phyloP scores from a whole-genome alignment of 139 green algal species.

The Coelastrella sp. region DNA sequence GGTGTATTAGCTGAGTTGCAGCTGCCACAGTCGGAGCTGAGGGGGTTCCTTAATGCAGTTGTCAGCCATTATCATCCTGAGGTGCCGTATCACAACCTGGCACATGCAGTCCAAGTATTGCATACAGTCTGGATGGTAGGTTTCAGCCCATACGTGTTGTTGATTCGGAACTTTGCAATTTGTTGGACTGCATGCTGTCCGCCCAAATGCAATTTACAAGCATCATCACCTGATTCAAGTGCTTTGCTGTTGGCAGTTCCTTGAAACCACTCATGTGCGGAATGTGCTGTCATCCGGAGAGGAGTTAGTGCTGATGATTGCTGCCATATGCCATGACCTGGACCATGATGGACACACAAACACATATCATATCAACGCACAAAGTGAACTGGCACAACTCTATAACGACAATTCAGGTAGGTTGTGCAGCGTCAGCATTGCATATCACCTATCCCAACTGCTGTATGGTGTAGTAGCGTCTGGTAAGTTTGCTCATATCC shows the following conservation, averaged over 20 bases:
- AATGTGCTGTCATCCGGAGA: slow-evolving; percentile 61
- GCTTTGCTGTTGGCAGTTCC: slow-evolving; percentile 51
- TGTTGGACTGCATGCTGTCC: too few species aligned
- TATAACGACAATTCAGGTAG: slow-evolving; percentile 72
- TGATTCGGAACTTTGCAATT: too few species aligned
- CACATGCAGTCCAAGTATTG: slow-evolving; percentile 77
- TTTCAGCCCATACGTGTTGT: too few species aligned
- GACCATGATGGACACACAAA: slow-evolving; percentile 80
- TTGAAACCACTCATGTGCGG: slow-evolving; percentile 46
- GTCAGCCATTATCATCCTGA: slow-evolving; percentile 68
- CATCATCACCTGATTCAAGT: too few species aligned
- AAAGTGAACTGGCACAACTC: slow-evolving; percentile 57
- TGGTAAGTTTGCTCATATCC: too few species aligned
- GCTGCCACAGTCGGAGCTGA: slow-evolving; percentile 56
- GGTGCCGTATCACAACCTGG: slow-evolving; percentile 83
- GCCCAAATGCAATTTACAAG: too few species aligned
- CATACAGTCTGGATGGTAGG: slow-evolving; percentile 74
- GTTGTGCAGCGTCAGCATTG: neutral
- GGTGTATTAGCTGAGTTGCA: slow-evolving; percentile 59
- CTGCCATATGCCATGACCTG: slow-evolving; percentile 78
- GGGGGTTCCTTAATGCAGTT: slow-evolving; percentile 70
- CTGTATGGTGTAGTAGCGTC: too few species aligned
- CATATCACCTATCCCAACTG: too few species aligned
- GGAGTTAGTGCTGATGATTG: slow-evolving; percentile 66
- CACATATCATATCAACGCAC: slow-evolving; percentile 66